Percentiles rank a stretch among this genome's conserved stretches.
phyloP scores from a whole-genome alignment of 805 yeast genomes.

The Monosporozyma siamensis region DNA sequence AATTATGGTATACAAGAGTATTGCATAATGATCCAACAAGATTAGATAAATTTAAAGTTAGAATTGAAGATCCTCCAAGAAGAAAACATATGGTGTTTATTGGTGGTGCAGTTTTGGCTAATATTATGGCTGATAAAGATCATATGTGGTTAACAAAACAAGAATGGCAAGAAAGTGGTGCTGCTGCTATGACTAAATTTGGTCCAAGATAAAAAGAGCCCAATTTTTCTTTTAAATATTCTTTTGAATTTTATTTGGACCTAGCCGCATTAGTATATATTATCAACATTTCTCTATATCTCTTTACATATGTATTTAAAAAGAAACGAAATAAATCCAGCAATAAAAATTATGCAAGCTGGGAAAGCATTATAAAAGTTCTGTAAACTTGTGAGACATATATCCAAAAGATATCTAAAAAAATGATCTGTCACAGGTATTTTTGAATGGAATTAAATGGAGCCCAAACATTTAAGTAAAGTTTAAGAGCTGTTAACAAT shows the following conservation, averaged over 20 bases:
- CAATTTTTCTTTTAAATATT: not conserved
- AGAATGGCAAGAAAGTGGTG: slow-evolving; percentile 97
- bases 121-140: slow-evolving; percentile 95
- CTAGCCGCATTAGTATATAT: not conserved
- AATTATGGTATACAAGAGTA: slow-evolving; percentile 86
- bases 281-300: not conserved
- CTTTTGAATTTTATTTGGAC: not conserved
- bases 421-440: no score
- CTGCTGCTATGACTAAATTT: slow-evolving; percentile 71
- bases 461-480: no score
- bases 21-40: slow-evolving; percentile 80
- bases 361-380: not conserved
- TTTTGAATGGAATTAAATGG: no score
- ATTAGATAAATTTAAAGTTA: slow-evolving; percentile 83
- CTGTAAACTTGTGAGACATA: not conserved
- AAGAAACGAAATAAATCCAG: not conserved
- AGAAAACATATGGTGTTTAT: slow-evolving; percentile 98
- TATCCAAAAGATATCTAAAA: no score
- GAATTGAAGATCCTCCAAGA: slow-evolving; percentile 97
- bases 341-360: not conserved
- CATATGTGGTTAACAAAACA: slow-evolving; percentile 95
- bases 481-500: not conserved
- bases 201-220: slow-evolving; percentile 89
- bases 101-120: slow-evolving; percentile 97
- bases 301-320: not conserved